Evolutionary conservation across 1,284 basidiomycete genomes (phyloP).

Genomic region (Grifola frondosa): DNA sequence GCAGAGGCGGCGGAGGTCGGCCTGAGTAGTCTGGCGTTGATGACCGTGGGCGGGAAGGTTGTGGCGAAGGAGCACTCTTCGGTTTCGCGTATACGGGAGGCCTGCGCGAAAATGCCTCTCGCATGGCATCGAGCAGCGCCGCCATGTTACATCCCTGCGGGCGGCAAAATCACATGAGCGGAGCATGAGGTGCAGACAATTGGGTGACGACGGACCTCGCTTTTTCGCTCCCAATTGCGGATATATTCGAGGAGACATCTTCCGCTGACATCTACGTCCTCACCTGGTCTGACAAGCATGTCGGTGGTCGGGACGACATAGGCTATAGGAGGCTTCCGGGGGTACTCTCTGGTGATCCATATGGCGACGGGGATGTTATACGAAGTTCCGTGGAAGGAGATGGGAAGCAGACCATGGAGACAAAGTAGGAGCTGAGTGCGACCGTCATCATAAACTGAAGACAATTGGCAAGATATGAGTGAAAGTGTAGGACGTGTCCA

Average conservation of each 20-base stretch:
- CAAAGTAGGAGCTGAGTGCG: conserved; percentile 89
- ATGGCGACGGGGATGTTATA: conserved; percentile 95
- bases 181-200: conserved; percentile 12
- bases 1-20: conserved; percentile 33
- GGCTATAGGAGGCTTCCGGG: conserved; percentile 78
- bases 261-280: conserved; percentile 83
- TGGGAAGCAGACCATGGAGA: conserved; percentile 89
- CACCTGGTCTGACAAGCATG: conserved; percentile 84
- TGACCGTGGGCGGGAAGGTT: conserved; percentile 22
- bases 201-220: conserved; percentile 61
- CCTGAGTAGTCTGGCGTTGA: conserved; percentile 25
- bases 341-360: conserved; percentile 87
- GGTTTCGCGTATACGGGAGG: conserved; percentile 94
- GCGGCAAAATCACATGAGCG: conserved; percentile 16
- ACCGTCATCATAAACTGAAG: conserved; percentile 88
- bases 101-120: conserved; percentile 77
- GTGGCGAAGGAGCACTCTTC: conserved; percentile 27
- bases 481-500: conserved; percentile 9
- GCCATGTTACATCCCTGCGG: conserved; percentile 67
- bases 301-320: conserved; percentile 94
- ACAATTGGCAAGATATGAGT: conserved; percentile 14
- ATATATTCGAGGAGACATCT: conserved; percentile 69
- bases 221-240: conserved; percentile 77
- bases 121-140: conserved; percentile 70
- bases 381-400: conserved; percentile 70